Evolutionary conservation across 106 monocot species (phyloP), one percentile per base, ranked within the genome.

Genomic region (Dendrobium catenatum): DNA sequence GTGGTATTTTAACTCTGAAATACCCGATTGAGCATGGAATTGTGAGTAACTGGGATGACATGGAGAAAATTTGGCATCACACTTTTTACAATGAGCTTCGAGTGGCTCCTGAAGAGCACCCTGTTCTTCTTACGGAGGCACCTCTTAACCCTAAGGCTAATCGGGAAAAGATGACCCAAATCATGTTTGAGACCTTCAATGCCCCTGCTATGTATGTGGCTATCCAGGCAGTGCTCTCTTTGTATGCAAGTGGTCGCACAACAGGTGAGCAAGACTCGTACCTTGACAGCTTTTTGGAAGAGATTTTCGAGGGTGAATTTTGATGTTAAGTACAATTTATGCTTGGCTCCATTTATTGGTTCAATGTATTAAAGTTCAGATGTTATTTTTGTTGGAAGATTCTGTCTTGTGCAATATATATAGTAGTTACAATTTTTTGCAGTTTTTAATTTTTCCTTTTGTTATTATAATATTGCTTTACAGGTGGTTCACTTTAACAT

Each of bases 141-240:
- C 80, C 80, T 10, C 80, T 80, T 18, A 80, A 80, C 19, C 80
- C 80, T 2, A 80, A 80, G 31, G 80, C 80, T 68, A 80, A 80
- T 80, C 80, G 80, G 22, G 80, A 80, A 47, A 80, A 80, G 68
- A 80, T 80, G 80, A 80, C 80, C 44, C 80, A 80, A 70, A 80
- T 80, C 26, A 80, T 80, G 80, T 80, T 80, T 68, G 80, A 80
- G 15, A 80, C 80, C 13, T 80, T 80, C 80, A 80, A 80, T 13
- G 29, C 68, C 24, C 80, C 80, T 80, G 80, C 80, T 31, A 80
- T 80, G 80, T 80, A 80, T 80, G 80, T 80, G 59, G 80, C 80
- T 15, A 80, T 80, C 47, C 80, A 80, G 68, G 80, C 80, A 42
- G 80, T 80, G 41, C 80, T 80, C 47, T 80, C 80, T 42, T 61